Base-by-base conservation (phyloP, 805 yeast genomes). In the Candida xiaguanensis region DNA sequence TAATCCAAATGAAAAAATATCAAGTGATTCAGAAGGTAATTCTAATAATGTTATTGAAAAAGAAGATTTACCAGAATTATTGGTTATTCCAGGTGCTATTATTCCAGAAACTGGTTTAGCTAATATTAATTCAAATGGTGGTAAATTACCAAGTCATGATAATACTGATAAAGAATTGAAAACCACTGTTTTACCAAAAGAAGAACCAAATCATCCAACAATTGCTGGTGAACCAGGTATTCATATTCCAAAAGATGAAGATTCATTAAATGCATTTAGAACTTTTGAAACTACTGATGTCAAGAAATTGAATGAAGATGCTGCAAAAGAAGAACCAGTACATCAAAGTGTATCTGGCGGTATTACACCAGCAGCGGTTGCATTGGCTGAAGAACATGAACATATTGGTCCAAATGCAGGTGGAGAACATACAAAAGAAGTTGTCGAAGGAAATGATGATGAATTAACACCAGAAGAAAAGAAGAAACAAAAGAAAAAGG, bases 191-290 rank as follows among this genome's bases (percentile, higher is more conserved):
- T 43, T 65, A 54, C 72, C 73, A 14, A 39, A 50, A 9, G 41
- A 51, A 23, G 70, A 60, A 42, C 57, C 52, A 14, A 38, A 53
- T 28, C 68, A 62, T 38, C 63, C 65, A 42, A 58, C 72, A 7
- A 50, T 73, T 40, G 47, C 68, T 26, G 85, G 87, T 36, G 90
- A 84, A 53, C 88, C 93, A 20, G 95, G 95, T 34, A 72, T 85
- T 44, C 74, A 67, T 27, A 57, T 84, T 48, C 91, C 91, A 34
- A 52, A 65, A 30, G 74, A 84, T 53, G 73, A 86, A 14, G 74
- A 72, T 31, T 72, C 77, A n/a, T 76, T 86, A 51, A 67, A 75
- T 43, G 95, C 80, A 35, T 83, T 88, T 53, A 60, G 63, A 34
- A 74, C 78, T 48, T 70, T 80, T 17, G 65, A 75, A 44, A 70